phyloP scores from a whole-genome alignment of 164 flowering plant species.

The Platanus orientalis region DNA sequence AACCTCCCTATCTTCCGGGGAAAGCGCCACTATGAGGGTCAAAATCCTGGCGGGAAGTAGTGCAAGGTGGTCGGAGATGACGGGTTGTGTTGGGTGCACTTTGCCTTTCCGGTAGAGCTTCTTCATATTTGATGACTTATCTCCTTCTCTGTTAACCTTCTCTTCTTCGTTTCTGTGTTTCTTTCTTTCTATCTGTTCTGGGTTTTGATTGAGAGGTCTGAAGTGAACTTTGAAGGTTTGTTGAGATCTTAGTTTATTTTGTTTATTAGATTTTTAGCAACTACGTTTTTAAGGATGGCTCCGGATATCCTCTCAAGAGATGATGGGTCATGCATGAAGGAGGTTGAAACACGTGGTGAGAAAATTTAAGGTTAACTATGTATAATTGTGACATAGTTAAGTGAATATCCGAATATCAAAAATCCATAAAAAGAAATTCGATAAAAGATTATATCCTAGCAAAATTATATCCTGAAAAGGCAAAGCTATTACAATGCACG shows the following conservation, averaged over 20 bases:
- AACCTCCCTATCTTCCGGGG: constrained; percentile 47
- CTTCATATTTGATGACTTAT: constrained; percentile 34
- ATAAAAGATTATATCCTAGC: too few relatives aligned
- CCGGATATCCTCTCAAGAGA: too few relatives aligned
- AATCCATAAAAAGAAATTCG: too few relatives aligned
- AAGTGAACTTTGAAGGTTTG: background rate
- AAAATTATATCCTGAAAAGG: too few relatives aligned
- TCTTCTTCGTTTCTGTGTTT: background rate
- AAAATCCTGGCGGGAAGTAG: constrained; percentile 55
- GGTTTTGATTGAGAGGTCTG: background rate
- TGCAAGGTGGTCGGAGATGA: constrained; percentile 34
- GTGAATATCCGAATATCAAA: too few relatives aligned
- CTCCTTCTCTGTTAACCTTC: background rate
- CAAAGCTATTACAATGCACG: too few relatives aligned
- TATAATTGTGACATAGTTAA: too few relatives aligned
- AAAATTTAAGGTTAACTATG: too few relatives aligned
- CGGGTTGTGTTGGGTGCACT: constrained; percentile 55
- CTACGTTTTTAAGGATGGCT: too few relatives aligned
- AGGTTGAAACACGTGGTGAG: too few relatives aligned
- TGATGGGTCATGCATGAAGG: too few relatives aligned
- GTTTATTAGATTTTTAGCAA: too few relatives aligned
- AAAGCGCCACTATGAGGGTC: constrained; percentile 40
- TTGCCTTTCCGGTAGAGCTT: constrained; percentile 58
- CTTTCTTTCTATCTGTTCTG: background rate
- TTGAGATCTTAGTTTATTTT: background rate